Evolutionary conservation across 1,284 basidiomycete species (phyloP).

Genomic region (Leccinum laetum): DNA sequence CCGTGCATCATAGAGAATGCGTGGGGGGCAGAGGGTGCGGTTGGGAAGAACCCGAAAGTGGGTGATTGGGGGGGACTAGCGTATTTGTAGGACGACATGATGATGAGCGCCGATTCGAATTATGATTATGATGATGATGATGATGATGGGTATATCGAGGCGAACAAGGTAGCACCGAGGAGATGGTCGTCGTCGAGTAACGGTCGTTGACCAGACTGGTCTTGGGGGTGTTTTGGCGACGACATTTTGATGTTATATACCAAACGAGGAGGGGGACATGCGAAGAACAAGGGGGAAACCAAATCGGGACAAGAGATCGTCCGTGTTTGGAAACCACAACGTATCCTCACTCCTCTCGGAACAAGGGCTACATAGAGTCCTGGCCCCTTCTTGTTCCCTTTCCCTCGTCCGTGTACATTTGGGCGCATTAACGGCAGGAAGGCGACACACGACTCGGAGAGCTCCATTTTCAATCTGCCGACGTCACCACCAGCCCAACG

Average conservation of each 20-base stretch:
- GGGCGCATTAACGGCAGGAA: background rate
- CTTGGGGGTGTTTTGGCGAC: slow-evolving; percentile 10
- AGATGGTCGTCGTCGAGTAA: slow-evolving; percentile 15
- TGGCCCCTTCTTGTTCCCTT: background rate
- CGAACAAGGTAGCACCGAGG: slow-evolving; percentile 6
- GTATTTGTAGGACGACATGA: slow-evolving; percentile 43
- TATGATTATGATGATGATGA: background rate
- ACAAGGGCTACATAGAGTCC: slow-evolving; percentile 7
- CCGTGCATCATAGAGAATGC: slow-evolving; percentile 64
- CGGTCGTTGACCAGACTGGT: slow-evolving; percentile 16
- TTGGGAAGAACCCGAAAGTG: slow-evolving; percentile 62
- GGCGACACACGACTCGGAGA: slow-evolving; percentile 1
- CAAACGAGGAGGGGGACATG: background rate
- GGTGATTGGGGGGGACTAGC: slow-evolving; percentile 44
- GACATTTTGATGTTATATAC: slow-evolving; percentile 26
- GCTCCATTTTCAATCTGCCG: background rate
- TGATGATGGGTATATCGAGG: slow-evolving; percentile 1
- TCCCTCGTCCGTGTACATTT: background rate
- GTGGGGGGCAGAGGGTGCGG: slow-evolving; percentile 56
- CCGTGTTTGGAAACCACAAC: slow-evolving; percentile 15
- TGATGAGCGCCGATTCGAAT: slow-evolving; percentile 8
- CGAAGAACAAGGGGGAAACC: slow-evolving; percentile 26
- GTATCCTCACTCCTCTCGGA: slow-evolving; percentile 11
- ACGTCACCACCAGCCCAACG: background rate
- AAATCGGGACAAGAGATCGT: slow-evolving; percentile 20